These are phyloP conservation scores for Pseudonitzschia pungens DNA, from an alignment of 108 stramenopile species.

Conservation along the genomic window DNA sequence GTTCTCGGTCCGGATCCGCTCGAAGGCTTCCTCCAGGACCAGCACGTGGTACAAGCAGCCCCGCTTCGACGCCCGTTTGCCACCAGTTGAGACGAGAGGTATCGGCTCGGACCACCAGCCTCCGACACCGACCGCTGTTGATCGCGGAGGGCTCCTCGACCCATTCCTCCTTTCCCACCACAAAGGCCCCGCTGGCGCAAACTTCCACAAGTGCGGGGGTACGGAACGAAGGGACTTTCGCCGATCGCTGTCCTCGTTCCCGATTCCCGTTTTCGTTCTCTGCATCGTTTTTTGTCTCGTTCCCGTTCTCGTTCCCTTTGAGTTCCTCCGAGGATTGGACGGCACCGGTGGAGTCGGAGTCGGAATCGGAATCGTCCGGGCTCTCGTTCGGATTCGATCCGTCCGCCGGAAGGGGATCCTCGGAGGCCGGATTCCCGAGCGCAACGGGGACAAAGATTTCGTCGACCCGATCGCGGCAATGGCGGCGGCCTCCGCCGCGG, in stretches of 20 bases:
- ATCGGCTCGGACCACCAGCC: slow-evolving; percentile 1
- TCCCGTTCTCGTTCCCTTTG: too few relatives aligned
- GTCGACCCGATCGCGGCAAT: too few relatives aligned
- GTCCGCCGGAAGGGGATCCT: too few relatives aligned
- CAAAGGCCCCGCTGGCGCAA: slow-evolving; percentile 8
- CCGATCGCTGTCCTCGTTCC: background rate
- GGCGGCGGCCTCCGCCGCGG: too few relatives aligned
- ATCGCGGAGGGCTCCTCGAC: background rate
- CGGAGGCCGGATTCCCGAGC: too few relatives aligned
- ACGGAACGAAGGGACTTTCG: background rate
- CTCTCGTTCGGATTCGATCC: too few relatives aligned
- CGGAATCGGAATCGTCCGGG: too few relatives aligned
- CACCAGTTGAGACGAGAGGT: slow-evolving; percentile 12
- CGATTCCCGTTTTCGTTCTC: too few relatives aligned
- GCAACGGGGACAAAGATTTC: too few relatives aligned
- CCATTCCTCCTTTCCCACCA: background rate
- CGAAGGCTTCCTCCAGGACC: slow-evolving; percentile 3
- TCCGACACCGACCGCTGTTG: background rate
- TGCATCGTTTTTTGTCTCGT: too few relatives aligned
- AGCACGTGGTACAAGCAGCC: slow-evolving; percentile 1
- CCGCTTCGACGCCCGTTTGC: slow-evolving; percentile 6
- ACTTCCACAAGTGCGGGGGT: background rate
- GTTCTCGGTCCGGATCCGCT: background rate
- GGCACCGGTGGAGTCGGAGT: too few relatives aligned
- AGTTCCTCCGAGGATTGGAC: too few relatives aligned